These are phyloP conservation scores for Cyberlindnera subsufficiens DNA, from an alignment of 805 yeast genomes.

Conservation along the genomic window DNA sequence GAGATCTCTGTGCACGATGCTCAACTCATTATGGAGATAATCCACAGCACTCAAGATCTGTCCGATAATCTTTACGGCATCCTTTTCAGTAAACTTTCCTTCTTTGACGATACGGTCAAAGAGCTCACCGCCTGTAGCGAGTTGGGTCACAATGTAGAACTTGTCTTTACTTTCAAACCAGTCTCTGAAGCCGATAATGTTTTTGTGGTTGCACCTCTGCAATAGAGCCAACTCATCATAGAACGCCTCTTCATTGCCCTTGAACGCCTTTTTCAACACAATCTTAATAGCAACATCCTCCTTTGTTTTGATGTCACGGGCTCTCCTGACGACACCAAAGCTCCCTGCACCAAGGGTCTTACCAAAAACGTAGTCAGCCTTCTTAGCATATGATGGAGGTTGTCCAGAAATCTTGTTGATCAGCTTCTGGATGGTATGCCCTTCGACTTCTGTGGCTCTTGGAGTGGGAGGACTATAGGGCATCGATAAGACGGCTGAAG, in stretches of 20 bases:
- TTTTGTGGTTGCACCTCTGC: slow-evolving; percentile 66
- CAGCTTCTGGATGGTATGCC: slow-evolving; percentile 30
- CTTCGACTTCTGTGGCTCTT: slow-evolving; percentile 16
- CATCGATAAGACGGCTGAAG: not conserved
- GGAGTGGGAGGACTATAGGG: not conserved
- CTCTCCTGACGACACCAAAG: slow-evolving; percentile 87
- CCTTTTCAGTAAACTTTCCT: slow-evolving; percentile 85
- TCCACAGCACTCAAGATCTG: slow-evolving; percentile 75
- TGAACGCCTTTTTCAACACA: slow-evolving; percentile 76
- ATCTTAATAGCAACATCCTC: slow-evolving; percentile 90
- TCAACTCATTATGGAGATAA: slow-evolving; percentile 60
- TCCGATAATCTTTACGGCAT: slow-evolving; percentile 69
- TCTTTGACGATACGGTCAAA: slow-evolving; percentile 78
- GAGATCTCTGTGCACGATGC: slow-evolving; percentile 90
- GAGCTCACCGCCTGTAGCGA: slow-evolving; percentile 94
- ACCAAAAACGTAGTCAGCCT: slow-evolving; percentile 68
- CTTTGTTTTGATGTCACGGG: slow-evolving; percentile 41
- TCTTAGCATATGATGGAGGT: slow-evolving; percentile 63
- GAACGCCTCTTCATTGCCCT: slow-evolving; percentile 72
- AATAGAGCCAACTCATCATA: slow-evolving; percentile 72
- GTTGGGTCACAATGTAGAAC: slow-evolving; percentile 87
- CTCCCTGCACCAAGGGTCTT: slow-evolving; percentile 91
- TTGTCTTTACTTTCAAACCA: slow-evolving; percentile 94
- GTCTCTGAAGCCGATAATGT: slow-evolving; percentile 84
- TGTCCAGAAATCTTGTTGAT: slow-evolving; percentile 63